phyloP scores from a whole-genome alignment of 2,329 filamentous ascomycete genomes.

The Endocalyx cinctus region DNA sequence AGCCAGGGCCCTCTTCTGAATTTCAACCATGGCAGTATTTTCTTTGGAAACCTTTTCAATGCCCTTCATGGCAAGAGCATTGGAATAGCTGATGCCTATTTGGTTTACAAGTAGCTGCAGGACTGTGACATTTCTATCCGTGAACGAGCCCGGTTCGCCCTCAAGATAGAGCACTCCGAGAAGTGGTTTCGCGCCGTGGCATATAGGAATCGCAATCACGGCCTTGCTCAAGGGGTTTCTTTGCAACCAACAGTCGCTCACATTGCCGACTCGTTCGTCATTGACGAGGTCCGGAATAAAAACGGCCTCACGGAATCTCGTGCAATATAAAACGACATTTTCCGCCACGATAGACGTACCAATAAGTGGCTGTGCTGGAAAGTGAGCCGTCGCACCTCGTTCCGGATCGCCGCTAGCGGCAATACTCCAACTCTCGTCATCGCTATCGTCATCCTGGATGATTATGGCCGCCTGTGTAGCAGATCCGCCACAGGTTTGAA shows the following conservation, averaged over 20 bases:
- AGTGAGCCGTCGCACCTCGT: conserved; percentile 60
- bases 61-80: conserved; percentile 62
- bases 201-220: conserved; percentile 75
- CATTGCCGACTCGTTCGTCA: conserved; percentile 75
- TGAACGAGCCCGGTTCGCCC: conserved; percentile 70
- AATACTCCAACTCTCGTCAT: conserved; percentile 61
- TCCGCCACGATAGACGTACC: conserved; percentile 67
- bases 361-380: conserved; percentile 59
- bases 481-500: conserved; percentile 68
- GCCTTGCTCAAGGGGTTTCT: conserved; percentile 66
- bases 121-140: conserved; percentile 65
- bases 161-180: conserved; percentile 74
- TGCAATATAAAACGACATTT: conserved; percentile 72
- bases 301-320: conserved; percentile 70
- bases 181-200: conserved; percentile 65
- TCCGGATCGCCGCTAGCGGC: conserved; percentile 71
- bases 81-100: conserved; percentile 68
- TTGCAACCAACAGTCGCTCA: conserved; percentile 63
- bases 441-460: conserved; percentile 60
- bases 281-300: conserved; percentile 69
- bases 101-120: conserved; percentile 72
- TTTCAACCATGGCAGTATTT: conserved; percentile 71
- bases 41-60: conserved; percentile 74
- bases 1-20: conserved; percentile 69
- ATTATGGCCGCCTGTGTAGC: conserved; percentile 70